Conservation (phyloP, 2,329 filamentous ascomycete species). For the Cladophialophora bantiana region DNA sequence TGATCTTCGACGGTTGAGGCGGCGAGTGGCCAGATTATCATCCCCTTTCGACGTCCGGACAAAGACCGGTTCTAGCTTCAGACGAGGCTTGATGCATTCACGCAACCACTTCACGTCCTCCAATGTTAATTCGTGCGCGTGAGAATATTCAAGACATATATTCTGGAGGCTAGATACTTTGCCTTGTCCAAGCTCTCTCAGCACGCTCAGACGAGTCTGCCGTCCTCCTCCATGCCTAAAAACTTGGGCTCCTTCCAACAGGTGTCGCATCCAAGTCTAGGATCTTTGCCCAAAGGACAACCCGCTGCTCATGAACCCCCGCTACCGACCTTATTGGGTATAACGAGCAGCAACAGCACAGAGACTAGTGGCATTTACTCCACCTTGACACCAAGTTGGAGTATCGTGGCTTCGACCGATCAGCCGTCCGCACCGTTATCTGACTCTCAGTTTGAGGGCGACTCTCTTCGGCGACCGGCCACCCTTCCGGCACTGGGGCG, state of each 20-base stretch:
- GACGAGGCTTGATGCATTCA: neutral
- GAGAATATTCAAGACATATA: neutral
- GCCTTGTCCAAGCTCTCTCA: neutral
- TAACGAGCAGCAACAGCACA: neutral
- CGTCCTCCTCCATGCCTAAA: neutral
- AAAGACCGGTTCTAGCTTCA: neutral
- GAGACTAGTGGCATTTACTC: neutral
- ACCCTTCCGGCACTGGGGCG: neutral
- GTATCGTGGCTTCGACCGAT: neutral
- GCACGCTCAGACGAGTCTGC: neutral
- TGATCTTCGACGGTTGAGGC: neutral
- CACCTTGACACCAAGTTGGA: neutral
- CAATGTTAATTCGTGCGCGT: neutral
- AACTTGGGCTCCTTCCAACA: neutral
- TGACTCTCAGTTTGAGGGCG: neutral
- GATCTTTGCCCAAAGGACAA: neutral
- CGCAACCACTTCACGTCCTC: neutral
- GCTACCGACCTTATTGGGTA: neutral
- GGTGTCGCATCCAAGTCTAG: neutral
- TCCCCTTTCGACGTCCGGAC: neutral
- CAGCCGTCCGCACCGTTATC: neutral
- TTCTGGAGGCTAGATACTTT: too few relatives aligned
- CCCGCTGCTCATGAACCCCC: neutral
- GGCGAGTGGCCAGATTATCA: neutral
- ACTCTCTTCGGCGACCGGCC: neutral